Percentiles rank a stretch among this genome's conserved stretches.
Conservation (phyloP, 2,329 filamentous ascomycete genomes). For the Clonostachys byssicola region DNA sequence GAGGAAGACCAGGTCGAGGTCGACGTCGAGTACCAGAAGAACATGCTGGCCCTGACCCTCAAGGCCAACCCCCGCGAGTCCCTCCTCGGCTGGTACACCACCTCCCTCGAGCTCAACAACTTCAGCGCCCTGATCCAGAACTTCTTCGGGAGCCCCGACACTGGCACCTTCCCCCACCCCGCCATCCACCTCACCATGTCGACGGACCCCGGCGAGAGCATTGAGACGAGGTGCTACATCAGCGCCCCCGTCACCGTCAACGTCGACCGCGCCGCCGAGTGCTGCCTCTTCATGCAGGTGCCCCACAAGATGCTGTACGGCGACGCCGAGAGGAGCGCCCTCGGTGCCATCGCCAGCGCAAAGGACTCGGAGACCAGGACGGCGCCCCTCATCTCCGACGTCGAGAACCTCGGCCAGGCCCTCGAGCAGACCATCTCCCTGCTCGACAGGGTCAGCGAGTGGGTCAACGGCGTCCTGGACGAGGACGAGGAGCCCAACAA, state of each 20-base stretch:
- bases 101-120: constrained; percentile 92
- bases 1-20: constrained; percentile 98
- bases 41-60: constrained; percentile 93
- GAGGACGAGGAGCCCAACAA: constrained; percentile 88
- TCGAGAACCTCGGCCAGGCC: constrained; percentile 82
- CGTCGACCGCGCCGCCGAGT: constrained; percentile 90
- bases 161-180: constrained; percentile 96
- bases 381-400: constrained; percentile 74
- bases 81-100: constrained; percentile 97
- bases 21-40: constrained; percentile 99
- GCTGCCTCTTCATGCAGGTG: constrained; percentile 95
- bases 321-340: constrained; percentile 60
- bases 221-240: constrained; percentile 92
- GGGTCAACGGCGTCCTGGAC: constrained; percentile 89
- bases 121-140: constrained; percentile 98
- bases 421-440: constrained; percentile 85
- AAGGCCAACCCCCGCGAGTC: constrained; percentile 92
- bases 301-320: constrained; percentile 91
- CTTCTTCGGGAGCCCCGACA: constrained; percentile 96
- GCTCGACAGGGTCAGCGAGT: constrained; percentile 86
- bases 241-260: constrained; percentile 92
- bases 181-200: constrained; percentile 94
- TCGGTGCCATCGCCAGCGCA: constrained; percentile 81
- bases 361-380: constrained; percentile 74
- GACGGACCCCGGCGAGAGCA: constrained; percentile 81